Percentiles rank a stretch among this genome's conserved stretches.
Evolutionary conservation across 2,329 filamentous ascomycete species (phyloP).

Genomic region (Alternaria arbusti): DNA sequence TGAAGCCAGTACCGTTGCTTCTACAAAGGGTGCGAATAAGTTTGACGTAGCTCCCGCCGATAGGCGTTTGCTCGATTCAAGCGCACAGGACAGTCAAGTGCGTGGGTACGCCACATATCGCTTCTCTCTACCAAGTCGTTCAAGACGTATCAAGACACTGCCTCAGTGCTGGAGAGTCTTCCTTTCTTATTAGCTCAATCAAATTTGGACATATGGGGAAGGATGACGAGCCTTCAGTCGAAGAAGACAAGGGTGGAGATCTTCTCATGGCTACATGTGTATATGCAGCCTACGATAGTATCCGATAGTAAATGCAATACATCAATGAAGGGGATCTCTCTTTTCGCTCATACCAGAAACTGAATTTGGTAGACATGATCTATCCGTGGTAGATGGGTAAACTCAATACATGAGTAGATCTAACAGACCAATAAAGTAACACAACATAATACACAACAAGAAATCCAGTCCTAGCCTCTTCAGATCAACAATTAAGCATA

Average conservation of each 20-base stretch:
- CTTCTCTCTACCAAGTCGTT: neutral
- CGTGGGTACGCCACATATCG: neutral
- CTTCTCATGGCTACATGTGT: no score
- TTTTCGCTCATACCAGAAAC: no score
- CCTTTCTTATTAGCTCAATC: neutral
- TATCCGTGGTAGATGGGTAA: neutral
- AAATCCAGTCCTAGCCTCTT: neutral
- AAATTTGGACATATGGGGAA: neutral
- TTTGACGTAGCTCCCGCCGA: neutral
- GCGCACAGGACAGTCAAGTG: neutral
- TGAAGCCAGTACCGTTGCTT: no score
- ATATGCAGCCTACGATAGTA: no score
- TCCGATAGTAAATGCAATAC: no score
- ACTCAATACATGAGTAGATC: neutral
- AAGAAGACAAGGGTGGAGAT: neutral
- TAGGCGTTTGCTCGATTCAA: neutral
- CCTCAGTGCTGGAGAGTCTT: neutral
- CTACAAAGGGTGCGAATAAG: no score
- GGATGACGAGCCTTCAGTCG: neutral
- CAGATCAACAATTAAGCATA: no score
- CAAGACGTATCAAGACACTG: neutral
- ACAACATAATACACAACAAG: neutral
- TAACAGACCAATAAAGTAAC: neutral
- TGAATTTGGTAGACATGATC: neutral
- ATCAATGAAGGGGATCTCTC: no score